Conservation (phyloP, 805 yeast species). For the Barnettozyma vustinii region DNA sequence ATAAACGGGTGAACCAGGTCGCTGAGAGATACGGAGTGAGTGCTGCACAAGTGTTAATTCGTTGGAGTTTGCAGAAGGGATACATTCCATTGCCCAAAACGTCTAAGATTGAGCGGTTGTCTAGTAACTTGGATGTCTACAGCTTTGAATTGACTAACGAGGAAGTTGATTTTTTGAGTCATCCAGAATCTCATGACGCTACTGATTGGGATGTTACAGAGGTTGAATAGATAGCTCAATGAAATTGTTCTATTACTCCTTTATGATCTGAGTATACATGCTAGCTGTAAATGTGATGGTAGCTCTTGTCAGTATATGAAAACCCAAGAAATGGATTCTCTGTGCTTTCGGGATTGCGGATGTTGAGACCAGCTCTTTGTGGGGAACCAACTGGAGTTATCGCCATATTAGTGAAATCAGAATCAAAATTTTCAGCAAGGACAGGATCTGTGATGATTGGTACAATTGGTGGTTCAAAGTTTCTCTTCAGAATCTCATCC, state of each 20-base stretch:
- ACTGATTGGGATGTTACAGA: conserved; percentile 57
- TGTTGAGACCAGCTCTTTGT: conserved; percentile 9
- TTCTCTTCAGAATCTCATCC: conserved; percentile 44
- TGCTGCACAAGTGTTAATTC: conserved; percentile 46
- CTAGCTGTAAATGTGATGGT: conserved; percentile 18
- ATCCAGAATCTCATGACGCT: conserved; percentile 59
- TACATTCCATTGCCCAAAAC: conserved; percentile 53
- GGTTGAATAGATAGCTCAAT: background rate
- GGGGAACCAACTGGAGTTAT: conserved; percentile 29
- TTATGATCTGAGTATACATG: background rate
- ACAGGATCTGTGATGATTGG: conserved; percentile 79
- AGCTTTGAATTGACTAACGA: conserved; percentile 39
- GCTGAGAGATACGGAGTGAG: conserved; percentile 38
- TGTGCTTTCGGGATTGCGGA: background rate
- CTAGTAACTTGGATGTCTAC: conserved; percentile 34
- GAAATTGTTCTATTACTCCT: no score
- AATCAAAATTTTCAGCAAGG: conserved; percentile 79
- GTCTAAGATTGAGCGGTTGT: conserved; percentile 27
- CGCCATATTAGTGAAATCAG: conserved; percentile 69
- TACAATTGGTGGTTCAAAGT: conserved; percentile 66
- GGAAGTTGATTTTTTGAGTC: conserved; percentile 39
- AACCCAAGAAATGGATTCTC: conserved; percentile 37
- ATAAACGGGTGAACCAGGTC: conserved; percentile 36
- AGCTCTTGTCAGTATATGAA: conserved; percentile 33
- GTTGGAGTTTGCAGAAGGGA: conserved; percentile 57